Conservation (phyloP, 768 basidiomycete genomes). For the Lanmaoa pseudosensibilis region DNA sequence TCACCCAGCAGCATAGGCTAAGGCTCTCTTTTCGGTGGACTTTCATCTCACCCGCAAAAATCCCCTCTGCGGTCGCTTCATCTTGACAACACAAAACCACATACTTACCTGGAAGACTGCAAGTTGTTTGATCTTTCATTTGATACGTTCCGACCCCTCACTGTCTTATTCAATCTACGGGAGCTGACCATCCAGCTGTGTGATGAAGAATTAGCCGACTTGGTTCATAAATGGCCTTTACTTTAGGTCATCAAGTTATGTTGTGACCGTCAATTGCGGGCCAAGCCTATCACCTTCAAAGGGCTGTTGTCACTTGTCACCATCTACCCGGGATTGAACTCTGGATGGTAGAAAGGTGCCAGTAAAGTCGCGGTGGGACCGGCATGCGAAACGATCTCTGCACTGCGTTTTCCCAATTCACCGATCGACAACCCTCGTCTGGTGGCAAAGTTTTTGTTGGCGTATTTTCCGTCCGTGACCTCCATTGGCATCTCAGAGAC, state of each 20-base stretch:
- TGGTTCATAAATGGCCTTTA: neutral
- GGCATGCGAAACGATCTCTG: neutral
- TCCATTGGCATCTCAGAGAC: neutral
- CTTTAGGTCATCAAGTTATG: neutral
- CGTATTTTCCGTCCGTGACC: neutral
- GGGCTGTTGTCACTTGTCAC: neutral
- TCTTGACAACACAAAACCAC: neutral
- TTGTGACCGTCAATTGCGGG: neutral
- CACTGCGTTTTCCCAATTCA: neutral
- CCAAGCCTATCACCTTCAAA: neutral
- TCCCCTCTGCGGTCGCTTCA: neutral
- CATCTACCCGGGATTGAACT: neutral
- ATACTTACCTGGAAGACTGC: no score
- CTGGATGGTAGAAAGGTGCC: neutral
- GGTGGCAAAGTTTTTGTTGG: neutral
- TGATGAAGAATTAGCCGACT: neutral
- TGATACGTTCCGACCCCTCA: neutral
- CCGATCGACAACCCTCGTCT: neutral
- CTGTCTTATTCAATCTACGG: neutral
- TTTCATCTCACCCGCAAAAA: neutral
- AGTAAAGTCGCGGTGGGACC: no score
- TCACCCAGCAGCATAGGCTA: no score
- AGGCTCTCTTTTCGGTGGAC: neutral
- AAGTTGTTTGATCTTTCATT: neutral
- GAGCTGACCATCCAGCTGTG: neutral